Evolutionary conservation across 2,329 filamentous ascomycete species (phyloP).

Genomic region (Scopulariopsis brevicaulis): DNA sequence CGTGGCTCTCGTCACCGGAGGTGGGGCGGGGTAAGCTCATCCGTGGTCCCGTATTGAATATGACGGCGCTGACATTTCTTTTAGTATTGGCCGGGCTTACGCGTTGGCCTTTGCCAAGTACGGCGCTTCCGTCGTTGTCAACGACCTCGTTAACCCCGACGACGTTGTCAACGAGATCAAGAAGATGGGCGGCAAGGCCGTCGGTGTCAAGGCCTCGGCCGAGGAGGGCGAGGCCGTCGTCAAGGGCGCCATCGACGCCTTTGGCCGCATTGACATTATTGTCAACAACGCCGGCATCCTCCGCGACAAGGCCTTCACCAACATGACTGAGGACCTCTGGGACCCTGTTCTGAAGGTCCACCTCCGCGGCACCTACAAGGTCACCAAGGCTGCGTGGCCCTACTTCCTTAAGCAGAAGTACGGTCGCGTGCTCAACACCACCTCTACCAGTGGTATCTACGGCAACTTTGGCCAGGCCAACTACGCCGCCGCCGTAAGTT

Average conservation of each 20-base stretch:
- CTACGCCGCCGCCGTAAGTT: conserved; percentile 75
- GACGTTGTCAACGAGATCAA: conserved; percentile 86
- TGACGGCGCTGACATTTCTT: not conserved
- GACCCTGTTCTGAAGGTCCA: conserved; percentile 88
- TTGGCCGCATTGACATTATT: conserved; percentile 86
- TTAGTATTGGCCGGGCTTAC: conserved; percentile 80
- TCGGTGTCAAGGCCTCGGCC: conserved; percentile 85
- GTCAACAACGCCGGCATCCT: conserved; percentile 98
- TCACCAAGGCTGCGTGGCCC: conserved; percentile 95
- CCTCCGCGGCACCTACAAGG: conserved; percentile 88
- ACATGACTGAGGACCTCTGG: conserved; percentile 95
- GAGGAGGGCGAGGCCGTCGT: conserved; percentile 87
- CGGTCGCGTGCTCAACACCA: conserved; percentile 92
- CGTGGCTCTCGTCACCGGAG: conserved; percentile 79
- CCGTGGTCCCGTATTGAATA: not conserved
- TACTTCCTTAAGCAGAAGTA: conserved; percentile 99
- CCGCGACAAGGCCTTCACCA: conserved; percentile 92
- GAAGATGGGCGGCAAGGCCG: conserved; percentile 78
- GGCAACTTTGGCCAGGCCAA: conserved; percentile 99
- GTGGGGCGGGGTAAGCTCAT: conserved; percentile 57
- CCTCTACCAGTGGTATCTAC: conserved; percentile 94
- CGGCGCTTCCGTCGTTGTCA: conserved; percentile 81
- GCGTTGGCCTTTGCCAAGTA: conserved; percentile 76
- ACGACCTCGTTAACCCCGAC: conserved; percentile 90
- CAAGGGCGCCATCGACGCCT: conserved; percentile 86